A percentile compares a stretch with the other conserved stretches of the same genome.
phyloP scores from a whole-genome alignment of 306 rosid species.

The Luffa aegyptiaca region DNA sequence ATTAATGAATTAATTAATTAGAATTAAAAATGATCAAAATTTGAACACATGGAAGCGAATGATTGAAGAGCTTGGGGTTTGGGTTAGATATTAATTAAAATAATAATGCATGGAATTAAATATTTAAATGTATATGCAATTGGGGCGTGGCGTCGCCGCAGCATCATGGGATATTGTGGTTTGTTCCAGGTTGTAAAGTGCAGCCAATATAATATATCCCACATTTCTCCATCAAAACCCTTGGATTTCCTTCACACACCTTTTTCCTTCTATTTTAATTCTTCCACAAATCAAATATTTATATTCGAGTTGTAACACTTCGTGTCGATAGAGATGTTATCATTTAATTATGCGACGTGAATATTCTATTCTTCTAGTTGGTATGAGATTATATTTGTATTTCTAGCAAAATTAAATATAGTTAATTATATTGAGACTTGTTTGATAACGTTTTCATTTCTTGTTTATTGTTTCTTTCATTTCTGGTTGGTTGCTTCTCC shows the following conservation, averaged over 20 bases:
- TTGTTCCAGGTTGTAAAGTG: background rate
- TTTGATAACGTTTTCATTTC: too few species aligned
- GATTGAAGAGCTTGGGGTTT: background rate
- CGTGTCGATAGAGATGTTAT: too few species aligned
- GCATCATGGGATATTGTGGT: background rate
- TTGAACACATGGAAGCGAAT: background rate
- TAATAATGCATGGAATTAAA: background rate
- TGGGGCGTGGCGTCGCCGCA: background rate
- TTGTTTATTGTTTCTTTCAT: too few species aligned
- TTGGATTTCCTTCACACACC: too few species aligned
- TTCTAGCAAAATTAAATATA: too few species aligned
- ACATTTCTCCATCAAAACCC: background rate
- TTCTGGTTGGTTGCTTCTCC: too few species aligned
- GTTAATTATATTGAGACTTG: too few species aligned
- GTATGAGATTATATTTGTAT: too few species aligned
- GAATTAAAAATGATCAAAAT: background rate
- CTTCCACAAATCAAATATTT: background rate
- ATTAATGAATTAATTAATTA: background rate
- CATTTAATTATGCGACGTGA: too few species aligned
- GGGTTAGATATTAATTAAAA: background rate
- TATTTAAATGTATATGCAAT: background rate
- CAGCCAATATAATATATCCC: background rate
- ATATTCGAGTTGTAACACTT: too few species aligned
- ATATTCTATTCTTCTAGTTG: too few species aligned
- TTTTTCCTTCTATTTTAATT: background rate